Evolutionary conservation across 2,329 filamentous ascomycete genomes (phyloP).

Genomic region (Cordyceps tenuipes): DNA sequence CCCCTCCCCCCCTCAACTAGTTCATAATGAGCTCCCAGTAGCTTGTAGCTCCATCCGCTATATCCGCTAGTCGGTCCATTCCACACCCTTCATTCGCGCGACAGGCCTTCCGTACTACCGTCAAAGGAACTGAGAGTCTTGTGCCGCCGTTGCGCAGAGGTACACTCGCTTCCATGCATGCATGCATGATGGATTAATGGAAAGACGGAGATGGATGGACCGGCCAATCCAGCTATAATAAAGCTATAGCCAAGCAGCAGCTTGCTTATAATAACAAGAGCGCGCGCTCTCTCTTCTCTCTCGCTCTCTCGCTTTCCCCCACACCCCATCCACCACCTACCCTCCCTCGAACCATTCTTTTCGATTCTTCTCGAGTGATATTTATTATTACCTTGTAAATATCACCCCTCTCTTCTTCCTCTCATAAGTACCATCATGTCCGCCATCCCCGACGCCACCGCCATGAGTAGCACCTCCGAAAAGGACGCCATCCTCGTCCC

Average conservation of each 20-base stretch:
- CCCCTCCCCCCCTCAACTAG: too few species aligned
- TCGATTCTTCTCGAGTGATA: background rate
- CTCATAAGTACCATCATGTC: background rate
- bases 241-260: background rate
- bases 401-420: background rate
- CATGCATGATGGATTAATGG: background rate
- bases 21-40: too few species aligned
- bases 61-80: background rate
- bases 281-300: background rate
- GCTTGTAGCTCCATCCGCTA: too few species aligned
- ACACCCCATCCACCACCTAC: background rate
- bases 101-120: background rate
- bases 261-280: slow-evolving; percentile 5
- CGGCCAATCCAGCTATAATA: too few species aligned
- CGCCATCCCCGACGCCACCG: background rate
- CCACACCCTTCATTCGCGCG: slow-evolving; percentile 2
- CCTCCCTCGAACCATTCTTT: background rate
- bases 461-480: slow-evolving; percentile 11
- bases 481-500: slow-evolving; percentile 12
- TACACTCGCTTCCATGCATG: background rate
- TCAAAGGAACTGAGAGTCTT: too few species aligned
- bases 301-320: too few species aligned
- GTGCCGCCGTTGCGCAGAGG: background rate
- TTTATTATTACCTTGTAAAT: background rate
- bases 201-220: background rate